Conservation (phyloP, 225 moss, liverwort and hornwort species). For the Ulota crispa region DNA sequence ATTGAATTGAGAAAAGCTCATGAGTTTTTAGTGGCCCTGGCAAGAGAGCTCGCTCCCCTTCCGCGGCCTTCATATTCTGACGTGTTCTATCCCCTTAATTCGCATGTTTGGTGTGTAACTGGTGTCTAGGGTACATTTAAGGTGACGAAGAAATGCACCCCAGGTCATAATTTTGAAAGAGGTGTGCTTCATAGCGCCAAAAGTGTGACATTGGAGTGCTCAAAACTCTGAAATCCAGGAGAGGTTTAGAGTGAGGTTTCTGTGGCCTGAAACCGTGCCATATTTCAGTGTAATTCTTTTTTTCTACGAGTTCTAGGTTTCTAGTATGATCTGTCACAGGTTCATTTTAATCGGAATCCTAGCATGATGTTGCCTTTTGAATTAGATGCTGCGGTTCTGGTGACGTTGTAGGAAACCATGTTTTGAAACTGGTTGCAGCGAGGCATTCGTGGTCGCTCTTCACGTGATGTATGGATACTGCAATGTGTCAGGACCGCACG, state of each 20-base stretch:
- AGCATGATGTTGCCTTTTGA: neutral
- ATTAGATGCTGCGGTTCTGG: neutral
- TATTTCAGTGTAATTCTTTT: neutral
- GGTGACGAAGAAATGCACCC: neutral
- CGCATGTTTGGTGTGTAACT: neutral
- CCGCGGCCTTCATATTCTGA: neutral
- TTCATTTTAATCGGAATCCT: neutral
- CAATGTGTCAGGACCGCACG: neutral
- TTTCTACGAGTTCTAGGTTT: too few relatives aligned
- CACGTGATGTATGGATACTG: neutral
- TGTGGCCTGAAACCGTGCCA: neutral
- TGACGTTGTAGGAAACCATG: neutral
- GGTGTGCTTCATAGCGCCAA: neutral
- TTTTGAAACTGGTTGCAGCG: neutral
- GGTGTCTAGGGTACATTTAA: neutral
- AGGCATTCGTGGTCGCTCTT: neutral
- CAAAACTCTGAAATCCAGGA: neutral
- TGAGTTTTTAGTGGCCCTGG: neutral
- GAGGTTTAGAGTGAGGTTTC: neutral
- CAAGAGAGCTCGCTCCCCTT: neutral
- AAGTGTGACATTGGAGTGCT: neutral
- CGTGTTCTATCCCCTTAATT: neutral
- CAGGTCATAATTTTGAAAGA: too few relatives aligned
- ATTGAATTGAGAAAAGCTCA: neutral
- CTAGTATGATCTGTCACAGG: neutral